These are phyloP conservation scores for Pisolithus orientalis DNA, from an alignment of 768 basidiomycete genomes.

Conservation along the genomic window DNA sequence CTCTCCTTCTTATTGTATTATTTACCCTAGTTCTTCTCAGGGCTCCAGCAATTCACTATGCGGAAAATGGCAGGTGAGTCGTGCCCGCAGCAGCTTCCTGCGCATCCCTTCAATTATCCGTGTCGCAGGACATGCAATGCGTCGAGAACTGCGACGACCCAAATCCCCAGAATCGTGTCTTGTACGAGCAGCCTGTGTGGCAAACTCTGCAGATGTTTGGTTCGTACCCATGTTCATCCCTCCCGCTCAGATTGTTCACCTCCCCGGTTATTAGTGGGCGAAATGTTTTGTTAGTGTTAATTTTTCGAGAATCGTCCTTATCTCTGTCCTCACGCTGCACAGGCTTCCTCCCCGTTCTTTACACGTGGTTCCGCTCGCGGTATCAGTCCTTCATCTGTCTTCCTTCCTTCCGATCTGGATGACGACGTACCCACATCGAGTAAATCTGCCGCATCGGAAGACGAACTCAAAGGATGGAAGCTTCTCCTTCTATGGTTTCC, in stretches of 20 bases:
- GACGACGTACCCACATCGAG: conserved; percentile 35
- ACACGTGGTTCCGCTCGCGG: conserved; percentile 53
- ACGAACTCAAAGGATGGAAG: conserved; percentile 59
- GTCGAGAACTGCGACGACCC: conserved; percentile 83
- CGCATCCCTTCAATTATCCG: conserved; percentile 1
- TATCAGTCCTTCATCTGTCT: conserved; percentile 42
- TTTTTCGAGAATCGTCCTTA: conserved; percentile 11
- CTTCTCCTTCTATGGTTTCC: conserved; percentile 81
- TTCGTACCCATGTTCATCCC: conserved; percentile 34
- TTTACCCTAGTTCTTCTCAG: conserved; percentile 28
- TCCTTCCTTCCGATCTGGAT: conserved; percentile 48
- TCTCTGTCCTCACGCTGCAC: conserved; percentile 8
- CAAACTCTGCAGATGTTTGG: conserved; percentile 88
- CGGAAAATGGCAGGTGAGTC: conserved; percentile 73
- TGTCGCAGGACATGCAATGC: conserved; percentile 88
- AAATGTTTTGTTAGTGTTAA: conserved; percentile 77
- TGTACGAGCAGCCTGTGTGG: conserved; percentile 95
- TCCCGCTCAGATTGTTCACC: conserved; percentile 24
- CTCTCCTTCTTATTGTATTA: no score
- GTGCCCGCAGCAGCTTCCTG: conserved; percentile 1
- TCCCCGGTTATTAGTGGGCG: conserved; percentile 61
- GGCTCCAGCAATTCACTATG: conserved; percentile 78
- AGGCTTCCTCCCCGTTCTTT: conserved; percentile 85
- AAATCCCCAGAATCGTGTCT: conserved; percentile 52
- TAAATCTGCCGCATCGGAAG: conserved; percentile 24